These are phyloP conservation scores for Sporothrix luriei DNA, from an alignment of 2,329 filamentous ascomycete species.

Conservation along the genomic window DNA sequence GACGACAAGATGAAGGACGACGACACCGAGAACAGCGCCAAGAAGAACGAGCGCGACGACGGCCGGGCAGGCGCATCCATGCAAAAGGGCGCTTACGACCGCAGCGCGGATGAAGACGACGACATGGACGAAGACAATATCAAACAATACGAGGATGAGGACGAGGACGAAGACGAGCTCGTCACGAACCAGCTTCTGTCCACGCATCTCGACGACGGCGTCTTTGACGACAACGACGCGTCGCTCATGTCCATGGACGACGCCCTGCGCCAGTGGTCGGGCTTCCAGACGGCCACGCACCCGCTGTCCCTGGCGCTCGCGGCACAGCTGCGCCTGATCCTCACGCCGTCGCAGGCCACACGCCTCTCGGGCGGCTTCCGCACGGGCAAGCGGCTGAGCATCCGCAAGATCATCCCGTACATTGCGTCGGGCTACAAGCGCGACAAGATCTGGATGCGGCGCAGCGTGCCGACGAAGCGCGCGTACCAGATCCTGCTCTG, in stretches of 20 bases:
- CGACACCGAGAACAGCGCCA: constrained; percentile 44
- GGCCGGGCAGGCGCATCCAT: constrained; percentile 63
- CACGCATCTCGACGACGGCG: constrained; percentile 64
- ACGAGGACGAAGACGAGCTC: constrained; percentile 54
- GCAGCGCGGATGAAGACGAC: constrained; percentile 28
- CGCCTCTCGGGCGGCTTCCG: constrained; percentile 96
- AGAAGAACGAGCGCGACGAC: constrained; percentile 53
- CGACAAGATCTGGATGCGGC: constrained; percentile 99
- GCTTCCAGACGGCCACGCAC: constrained; percentile 82
- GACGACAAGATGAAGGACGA: constrained; percentile 37
- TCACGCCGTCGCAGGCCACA: constrained; percentile 90
- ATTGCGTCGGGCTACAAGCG: constrained; percentile 98
- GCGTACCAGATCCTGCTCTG: constrained; percentile 97
- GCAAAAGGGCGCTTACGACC: constrained; percentile 60
- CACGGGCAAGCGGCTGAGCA: constrained; percentile 96
- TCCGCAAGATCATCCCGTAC: constrained; percentile 99
- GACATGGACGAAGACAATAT: constrained; percentile 42
- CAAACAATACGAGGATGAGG: constrained; percentile 54
- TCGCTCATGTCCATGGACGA: constrained; percentile 54
- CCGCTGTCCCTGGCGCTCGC: constrained; percentile 85
- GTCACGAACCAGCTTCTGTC: constrained; percentile 63
- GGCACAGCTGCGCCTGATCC: constrained; percentile 91
- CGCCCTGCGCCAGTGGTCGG: constrained; percentile 76
- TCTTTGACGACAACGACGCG: constrained; percentile 42
- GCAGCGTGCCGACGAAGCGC: constrained; percentile 86